phyloP scores from a whole-genome alignment of 345 rosid species.

The Rubroshorea leprosula region DNA sequence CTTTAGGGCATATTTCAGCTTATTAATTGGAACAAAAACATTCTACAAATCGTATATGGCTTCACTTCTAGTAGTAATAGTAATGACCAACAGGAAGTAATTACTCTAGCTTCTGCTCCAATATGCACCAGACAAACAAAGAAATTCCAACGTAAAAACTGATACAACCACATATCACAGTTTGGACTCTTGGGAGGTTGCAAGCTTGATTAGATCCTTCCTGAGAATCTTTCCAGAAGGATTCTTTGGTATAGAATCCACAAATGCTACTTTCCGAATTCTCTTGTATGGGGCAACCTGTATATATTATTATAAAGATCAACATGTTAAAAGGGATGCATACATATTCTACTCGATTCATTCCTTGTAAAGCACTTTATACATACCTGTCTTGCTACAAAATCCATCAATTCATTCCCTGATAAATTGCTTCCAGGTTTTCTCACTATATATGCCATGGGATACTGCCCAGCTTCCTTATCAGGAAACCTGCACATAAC shows the following conservation, averaged over 20 bases:
- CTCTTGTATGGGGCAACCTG: constrained; percentile 85
- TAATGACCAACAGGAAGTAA: too few species aligned
- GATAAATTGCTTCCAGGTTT: constrained; percentile 43
- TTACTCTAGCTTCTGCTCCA: too few species aligned
- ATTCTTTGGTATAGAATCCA: constrained; percentile 58
- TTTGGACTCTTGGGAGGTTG: constrained; percentile 41
- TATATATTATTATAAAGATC: background rate
- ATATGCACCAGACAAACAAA: too few species aligned
- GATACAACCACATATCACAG: background rate
- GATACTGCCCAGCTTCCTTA: constrained; percentile 67
- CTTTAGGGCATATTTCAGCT: too few species aligned
- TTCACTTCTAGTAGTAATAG: too few species aligned
- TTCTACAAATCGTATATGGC: too few species aligned
- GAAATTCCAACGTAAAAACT: too few species aligned
- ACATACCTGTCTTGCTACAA: constrained; percentile 55
- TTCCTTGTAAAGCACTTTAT: background rate
- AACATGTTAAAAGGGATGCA: too few species aligned
- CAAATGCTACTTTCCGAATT: constrained; percentile 50
- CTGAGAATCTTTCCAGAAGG: constrained; percentile 74
- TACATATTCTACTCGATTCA: background rate
- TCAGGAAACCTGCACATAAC: constrained; percentile 66
- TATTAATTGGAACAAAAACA: too few species aligned
- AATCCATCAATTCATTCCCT: constrained; percentile 49
- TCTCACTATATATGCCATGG: constrained; percentile 74
- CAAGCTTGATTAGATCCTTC: constrained; percentile 68